Evolutionary conservation across 129 eudicot genomes (phyloP).

Genomic region (Helianthus tuberosus): DNA sequence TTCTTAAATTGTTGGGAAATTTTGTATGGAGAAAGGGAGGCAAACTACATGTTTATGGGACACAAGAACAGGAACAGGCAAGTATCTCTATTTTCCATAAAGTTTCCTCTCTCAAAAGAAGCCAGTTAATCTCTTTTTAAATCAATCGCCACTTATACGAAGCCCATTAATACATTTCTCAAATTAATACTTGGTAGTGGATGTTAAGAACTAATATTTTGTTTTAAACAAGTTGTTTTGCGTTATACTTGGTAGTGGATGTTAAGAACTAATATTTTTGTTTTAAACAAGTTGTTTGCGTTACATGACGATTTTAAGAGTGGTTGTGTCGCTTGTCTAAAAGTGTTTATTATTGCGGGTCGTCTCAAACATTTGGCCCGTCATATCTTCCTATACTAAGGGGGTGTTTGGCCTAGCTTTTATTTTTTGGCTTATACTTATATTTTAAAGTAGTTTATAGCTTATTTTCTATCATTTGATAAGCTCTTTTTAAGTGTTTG

Average conservation of each 20-base stretch:
- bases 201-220: neutral
- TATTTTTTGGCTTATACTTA: no score
- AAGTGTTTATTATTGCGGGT: no score
- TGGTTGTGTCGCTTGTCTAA: no score
- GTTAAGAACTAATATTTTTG: neutral
- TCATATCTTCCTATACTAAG: no score
- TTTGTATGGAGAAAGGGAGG: constrained; percentile 35
- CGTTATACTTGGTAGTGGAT: neutral
- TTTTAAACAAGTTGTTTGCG: neutral
- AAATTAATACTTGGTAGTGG: neutral
- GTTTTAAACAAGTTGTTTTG: neutral
- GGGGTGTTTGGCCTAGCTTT: no score
- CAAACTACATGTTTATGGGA: constrained; percentile 24
- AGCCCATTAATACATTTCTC: neutral
- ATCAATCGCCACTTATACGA: neutral
- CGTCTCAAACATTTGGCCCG: no score
- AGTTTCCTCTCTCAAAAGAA: constrained; percentile 20
- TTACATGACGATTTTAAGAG: neutral
- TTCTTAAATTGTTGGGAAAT: constrained; percentile 29
- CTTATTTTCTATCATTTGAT: no score
- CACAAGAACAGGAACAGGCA: constrained; percentile 17
- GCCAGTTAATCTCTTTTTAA: constrained; percentile 4
- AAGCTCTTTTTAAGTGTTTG: no score
- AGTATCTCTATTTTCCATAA: constrained; percentile 22
- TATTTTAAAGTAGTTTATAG: no score